Percentiles rank a stretch among this genome's conserved stretches.
Evolutionary conservation across 177 flowering plant species (phyloP).

Genomic region (Vitis hybrid): DNA sequence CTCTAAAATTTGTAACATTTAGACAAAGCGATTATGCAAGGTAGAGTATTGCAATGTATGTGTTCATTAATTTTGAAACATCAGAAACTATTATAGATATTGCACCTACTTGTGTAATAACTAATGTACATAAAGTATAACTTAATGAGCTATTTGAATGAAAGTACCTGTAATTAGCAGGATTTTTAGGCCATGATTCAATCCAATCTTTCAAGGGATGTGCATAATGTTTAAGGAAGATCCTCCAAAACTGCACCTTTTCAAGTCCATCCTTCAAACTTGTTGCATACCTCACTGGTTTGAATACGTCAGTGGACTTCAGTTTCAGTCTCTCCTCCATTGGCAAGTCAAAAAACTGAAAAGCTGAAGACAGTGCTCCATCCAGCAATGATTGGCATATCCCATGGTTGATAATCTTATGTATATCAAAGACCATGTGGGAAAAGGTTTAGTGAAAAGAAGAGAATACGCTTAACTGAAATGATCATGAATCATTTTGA

Average conservation of each 20-base stretch:
- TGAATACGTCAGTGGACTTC: conserved; percentile 47
- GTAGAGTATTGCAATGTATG: background rate
- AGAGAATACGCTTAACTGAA: too few relatives aligned
- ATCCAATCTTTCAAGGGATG: conserved; percentile 51
- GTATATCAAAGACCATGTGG: background rate
- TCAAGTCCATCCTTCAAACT: conserved; percentile 45
- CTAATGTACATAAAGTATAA: too few relatives aligned
- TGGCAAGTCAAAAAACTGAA: conserved; percentile 44
- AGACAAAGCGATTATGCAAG: background rate
- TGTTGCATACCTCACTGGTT: conserved; percentile 52
- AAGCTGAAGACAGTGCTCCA: conserved; percentile 28
- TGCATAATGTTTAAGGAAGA: conserved; percentile 61
- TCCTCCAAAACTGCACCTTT: conserved; percentile 52
- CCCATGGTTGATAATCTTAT: conserved; percentile 49
- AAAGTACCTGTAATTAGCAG: conserved; percentile 38
- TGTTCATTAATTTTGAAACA: too few relatives aligned
- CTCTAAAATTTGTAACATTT: conserved; percentile 21
- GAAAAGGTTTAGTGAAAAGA: background rate
- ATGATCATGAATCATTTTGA: too few relatives aligned
- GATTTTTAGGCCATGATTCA: conserved; percentile 45
- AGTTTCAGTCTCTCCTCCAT: conserved; percentile 25
- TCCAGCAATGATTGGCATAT: conserved; percentile 29
- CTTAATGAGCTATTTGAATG: too few relatives aligned
- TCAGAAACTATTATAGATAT: too few relatives aligned
- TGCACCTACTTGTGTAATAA: too few relatives aligned